Base-by-base conservation (phyloP, 768 basidiomycete species). In the Rhodotorula toruloides region DNA sequence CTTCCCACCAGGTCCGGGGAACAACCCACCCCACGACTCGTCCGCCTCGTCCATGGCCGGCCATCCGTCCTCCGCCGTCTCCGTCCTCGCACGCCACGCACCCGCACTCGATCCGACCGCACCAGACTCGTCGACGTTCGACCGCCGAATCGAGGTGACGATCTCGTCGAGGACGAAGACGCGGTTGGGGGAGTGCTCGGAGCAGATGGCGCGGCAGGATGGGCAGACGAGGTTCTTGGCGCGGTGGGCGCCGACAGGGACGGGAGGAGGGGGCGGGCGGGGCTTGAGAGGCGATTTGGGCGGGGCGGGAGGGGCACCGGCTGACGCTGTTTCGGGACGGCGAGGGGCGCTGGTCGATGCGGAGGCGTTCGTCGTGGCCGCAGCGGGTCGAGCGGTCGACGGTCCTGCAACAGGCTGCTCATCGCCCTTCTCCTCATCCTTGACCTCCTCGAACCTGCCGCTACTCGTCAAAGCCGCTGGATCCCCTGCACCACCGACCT, bases 221-320 rank as follows among this genome's bases (percentile, higher is more conserved):
- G 70, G 70, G 54, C 70, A 71, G 54, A 71, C 58, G 54, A 71
- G 65, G 62, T 71, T 71, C 40, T 57, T 34, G 25, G 5, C 2
- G 37, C 70, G 70, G 54, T 71, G 70, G 4, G n/a, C 25, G 34
- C 65, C 70, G 12, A 9, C 43, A 0, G 66, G 66, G 34, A 67
- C n/a, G 21, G 37, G 4, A 16, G 46, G 34, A 3, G 59, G 34
- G 19, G 40, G 32, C 34, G 48, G 6, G 55, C 3, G 48, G 21
- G 52, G 49, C 0, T 34, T 31, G 4, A 46, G 39, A 3, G 64
- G 10, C 17, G 53, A 37, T n/a, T 57, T 27, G 22, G 32, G 32
- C 22, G 54, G 58, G 27, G 58, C 29, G 31, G 63, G 42, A n/a
- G 52, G 27, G 27, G 27, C 8, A 11, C 11, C 47, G 8, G 25